Percentiles rank a stretch among this genome's conserved stretches.
Conservation (phyloP, 163 green algal genomes). For the Scenedesmus sp. region DNA sequence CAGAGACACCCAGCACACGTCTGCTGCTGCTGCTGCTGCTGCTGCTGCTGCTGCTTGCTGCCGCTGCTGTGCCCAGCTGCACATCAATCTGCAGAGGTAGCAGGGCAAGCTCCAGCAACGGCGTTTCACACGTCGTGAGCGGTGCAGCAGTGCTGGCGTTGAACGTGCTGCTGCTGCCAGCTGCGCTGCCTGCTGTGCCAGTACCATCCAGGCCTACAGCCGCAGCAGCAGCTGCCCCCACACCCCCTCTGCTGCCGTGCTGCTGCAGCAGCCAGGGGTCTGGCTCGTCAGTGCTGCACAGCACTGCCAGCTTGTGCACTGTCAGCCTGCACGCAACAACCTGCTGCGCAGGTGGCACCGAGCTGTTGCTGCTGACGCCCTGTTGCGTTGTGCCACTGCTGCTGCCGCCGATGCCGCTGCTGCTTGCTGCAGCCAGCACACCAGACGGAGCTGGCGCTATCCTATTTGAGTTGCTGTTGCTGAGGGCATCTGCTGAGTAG, state of each 20-base stretch:
- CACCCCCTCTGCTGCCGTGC: background rate
- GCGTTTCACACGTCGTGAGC: slow-evolving; percentile 12
- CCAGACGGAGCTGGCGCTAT: background rate
- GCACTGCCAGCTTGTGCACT: slow-evolving; percentile 36
- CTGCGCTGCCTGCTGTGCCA: background rate
- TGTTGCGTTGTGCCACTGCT: background rate
- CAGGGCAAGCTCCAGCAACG: slow-evolving; percentile 38
- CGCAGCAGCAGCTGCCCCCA: background rate
- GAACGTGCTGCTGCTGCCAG: background rate
- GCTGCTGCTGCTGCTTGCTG: background rate
- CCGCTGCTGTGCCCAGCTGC: background rate
- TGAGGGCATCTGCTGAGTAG: background rate
- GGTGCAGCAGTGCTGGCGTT: background rate
- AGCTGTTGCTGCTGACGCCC: background rate
- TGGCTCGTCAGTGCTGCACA: slow-evolving; percentile 44
- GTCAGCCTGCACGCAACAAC: background rate
- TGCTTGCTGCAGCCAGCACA: slow-evolving; percentile 20
- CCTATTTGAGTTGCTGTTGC: background rate
- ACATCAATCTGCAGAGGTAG: slow-evolving; percentile 11
- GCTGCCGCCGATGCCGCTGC: background rate
- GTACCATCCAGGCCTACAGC: background rate
- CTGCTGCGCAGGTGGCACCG: background rate
- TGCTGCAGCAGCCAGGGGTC: slow-evolving; percentile 52
- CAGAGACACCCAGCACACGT: background rate
- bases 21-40: background rate